Conservation (phyloP, 345 rosid genomes). For the Corchorus capsularis region DNA sequence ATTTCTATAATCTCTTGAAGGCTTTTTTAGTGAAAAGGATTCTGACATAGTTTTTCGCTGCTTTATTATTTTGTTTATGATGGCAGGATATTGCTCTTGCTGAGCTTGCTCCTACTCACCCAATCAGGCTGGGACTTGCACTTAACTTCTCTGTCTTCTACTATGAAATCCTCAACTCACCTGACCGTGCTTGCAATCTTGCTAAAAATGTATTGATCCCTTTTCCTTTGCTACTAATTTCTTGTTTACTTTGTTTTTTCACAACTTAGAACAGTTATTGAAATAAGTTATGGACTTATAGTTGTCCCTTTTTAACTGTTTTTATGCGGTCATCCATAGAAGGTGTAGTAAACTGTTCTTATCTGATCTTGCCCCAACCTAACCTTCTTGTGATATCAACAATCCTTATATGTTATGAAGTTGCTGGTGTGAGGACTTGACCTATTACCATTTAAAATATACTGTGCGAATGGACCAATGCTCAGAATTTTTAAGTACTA, state of each 20-base stretch:
- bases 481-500: background rate
- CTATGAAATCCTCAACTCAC: slow-evolving; percentile 97
- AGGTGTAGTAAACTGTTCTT: background rate
- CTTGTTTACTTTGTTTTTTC: background rate
- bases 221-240: background rate
- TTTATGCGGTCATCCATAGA: background rate
- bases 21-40: background rate
- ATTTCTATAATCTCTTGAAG: background rate
- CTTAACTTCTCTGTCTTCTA: slow-evolving; percentile 98
- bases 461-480: background rate
- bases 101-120: slow-evolving; percentile 93
- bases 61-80: slow-evolving; percentile 16
- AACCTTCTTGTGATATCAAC: background rate
- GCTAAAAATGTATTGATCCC: slow-evolving; percentile 73
- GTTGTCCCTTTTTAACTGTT: slow-evolving; percentile 5
- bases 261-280: background rate
- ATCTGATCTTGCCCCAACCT: background rate
- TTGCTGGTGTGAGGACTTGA: background rate
- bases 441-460: background rate
- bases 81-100: slow-evolving; percentile 89
- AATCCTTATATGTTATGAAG: background rate
- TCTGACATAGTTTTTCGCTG: background rate
- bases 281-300: background rate
- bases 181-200: slow-evolving; percentile 95
- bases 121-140: slow-evolving; percentile 95